Evolutionary conservation across 305 asterid species (phyloP), one percentile per base, ranked within the genome.

Genomic region (Stenogyne calaminthoides): DNA sequence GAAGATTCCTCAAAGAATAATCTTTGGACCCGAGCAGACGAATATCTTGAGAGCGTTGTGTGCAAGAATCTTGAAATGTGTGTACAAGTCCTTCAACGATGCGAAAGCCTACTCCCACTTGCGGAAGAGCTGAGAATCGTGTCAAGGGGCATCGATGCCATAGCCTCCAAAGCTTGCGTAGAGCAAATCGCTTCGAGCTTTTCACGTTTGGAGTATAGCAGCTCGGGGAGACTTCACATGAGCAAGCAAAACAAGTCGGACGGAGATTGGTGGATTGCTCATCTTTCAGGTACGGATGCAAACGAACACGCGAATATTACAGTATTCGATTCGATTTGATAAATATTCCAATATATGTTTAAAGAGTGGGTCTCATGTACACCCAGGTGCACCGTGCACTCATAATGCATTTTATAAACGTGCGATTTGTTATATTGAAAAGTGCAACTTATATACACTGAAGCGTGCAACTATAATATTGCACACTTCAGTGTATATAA

Each of bases 181-280:
- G 97, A 89, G 86, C 97, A 89, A 67, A 89, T 90, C 19, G 98
- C 96, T 7, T 89, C 93, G 1, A 93, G 97, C 57, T 92, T 92
- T 83, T 92, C 98, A 0, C 81, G 98, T 14, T 80, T 92, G 76
- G 98, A 92, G 80, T 92, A 92, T n/a, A 88, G 92, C 78, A 87
- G 87, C 84, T 92, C 98, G 0, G 98, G 98, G 2, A 80, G 98
- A 74, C 97, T 92, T 39, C 97, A 90, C 63, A 92, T 88, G 97
- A 92, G 89, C 81, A 84, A 88, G 71, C 92, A 85, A 37, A 71
- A 84, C 2, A 86, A 85, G 57, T 70, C 81, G 9, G 96, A 86
- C 39, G 91, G 86, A 55, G 96, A 93, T 73, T 93, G 98, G 98
- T 93, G 97, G 98, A 84, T 84, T 9, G 93, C 90, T 70, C 96